Evolutionary conservation across 805 yeast genomes (phyloP).

Genomic region (Saturnispora mendoncae): DNA sequence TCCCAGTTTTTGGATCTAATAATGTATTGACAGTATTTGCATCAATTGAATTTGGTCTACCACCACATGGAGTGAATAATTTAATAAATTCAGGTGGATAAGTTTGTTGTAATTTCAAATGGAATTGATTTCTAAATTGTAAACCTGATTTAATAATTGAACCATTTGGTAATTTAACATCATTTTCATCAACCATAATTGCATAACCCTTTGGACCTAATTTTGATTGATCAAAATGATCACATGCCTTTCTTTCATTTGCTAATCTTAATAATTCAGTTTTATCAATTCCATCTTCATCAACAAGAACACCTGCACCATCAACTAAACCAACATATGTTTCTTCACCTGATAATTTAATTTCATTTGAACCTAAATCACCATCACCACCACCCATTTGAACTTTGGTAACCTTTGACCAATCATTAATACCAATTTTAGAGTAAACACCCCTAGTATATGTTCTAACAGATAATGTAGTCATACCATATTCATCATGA

Average conservation of each 20-base stretch:
- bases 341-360: constrained; percentile 75
- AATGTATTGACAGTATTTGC: constrained; percentile 67
- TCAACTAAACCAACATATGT: constrained; percentile 83
- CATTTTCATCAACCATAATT: constrained; percentile 78
- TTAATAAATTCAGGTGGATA: constrained; percentile 54
- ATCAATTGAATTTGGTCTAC: constrained; percentile 94
- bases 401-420: constrained; percentile 56
- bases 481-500: constrained; percentile 97
- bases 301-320: constrained; percentile 92
- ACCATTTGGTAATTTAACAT: constrained; percentile 72
- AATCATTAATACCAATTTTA: constrained; percentile 53
- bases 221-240: constrained; percentile 54
- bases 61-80: constrained; percentile 96
- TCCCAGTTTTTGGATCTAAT: constrained; percentile 68
- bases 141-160: constrained; percentile 71
- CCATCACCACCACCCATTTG: constrained; percentile 99
- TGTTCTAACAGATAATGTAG: constrained; percentile 87
- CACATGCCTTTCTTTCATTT: constrained; percentile 62
- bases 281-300: constrained; percentile 82
- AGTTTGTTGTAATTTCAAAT: constrained; percentile 57
- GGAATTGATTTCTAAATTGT: constrained; percentile 85
- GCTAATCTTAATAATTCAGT: constrained; percentile 74
- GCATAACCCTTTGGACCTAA: constrained; percentile 71
- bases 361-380: constrained; percentile 94
- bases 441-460: constrained; percentile 83